Evolutionary conservation across 2,329 filamentous ascomycete species (phyloP).

Genomic region (Colletotrichum noveboracense): DNA sequence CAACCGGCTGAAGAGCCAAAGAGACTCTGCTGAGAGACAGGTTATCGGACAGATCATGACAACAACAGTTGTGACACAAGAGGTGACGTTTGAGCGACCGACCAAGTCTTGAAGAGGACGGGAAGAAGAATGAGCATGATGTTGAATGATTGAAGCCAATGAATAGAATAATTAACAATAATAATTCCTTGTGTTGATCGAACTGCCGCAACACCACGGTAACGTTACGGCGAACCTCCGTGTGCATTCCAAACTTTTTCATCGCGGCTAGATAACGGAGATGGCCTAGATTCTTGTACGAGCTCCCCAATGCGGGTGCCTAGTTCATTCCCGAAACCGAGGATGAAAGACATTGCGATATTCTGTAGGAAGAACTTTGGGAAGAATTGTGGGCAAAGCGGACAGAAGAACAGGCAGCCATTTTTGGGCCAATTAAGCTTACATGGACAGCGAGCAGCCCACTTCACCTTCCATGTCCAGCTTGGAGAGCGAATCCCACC

Average conservation of each 20-base stretch:
- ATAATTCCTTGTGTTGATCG: neutral
- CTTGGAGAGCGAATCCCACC: neutral
- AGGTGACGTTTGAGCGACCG: neutral
- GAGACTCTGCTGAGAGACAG: neutral
- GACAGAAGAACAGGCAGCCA: neutral
- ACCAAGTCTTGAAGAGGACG: neutral
- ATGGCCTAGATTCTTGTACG: neutral
- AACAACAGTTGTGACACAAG: conserved; percentile 27
- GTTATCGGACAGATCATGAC: conserved; percentile 21
- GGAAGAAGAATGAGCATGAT: neutral
- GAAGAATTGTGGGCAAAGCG: neutral
- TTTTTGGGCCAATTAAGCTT: neutral
- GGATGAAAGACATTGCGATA: neutral
- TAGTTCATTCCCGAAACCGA: neutral
- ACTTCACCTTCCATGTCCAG: neutral
- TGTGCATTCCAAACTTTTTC: neutral
- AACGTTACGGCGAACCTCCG: neutral
- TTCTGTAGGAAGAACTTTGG: neutral
- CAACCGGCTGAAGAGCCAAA: neutral
- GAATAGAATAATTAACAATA: neutral
- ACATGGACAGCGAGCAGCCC: neutral
- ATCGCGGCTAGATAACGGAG: neutral
- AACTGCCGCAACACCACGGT: neutral
- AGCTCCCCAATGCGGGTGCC: neutral
- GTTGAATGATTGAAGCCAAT: neutral